Percentiles rank a stretch among this genome's conserved stretches.
These are phyloP conservation scores for Globisporangium okanoganense DNA, from an alignment of 352 stramenopile genomes.

Conservation along the genomic window DNA sequence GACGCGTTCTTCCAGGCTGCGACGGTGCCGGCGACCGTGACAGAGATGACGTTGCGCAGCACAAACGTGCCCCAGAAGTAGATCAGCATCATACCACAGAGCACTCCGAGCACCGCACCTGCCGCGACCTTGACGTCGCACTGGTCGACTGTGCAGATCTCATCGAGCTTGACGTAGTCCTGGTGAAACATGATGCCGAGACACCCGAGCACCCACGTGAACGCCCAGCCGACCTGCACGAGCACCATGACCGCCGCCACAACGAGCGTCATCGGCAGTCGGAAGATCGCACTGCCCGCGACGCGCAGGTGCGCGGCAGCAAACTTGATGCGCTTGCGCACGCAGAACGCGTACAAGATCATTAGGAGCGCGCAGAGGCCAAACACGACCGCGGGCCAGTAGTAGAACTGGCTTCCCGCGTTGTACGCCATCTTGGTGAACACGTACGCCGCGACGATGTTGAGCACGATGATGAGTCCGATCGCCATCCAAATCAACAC, in stretches of 20 bases:
- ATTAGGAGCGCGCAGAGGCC: conserved; percentile 44
- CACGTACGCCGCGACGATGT: conserved; percentile 50
- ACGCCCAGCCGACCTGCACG: conserved; percentile 82
- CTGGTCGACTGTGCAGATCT: conserved; percentile 37
- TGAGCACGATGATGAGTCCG: conserved; percentile 42
- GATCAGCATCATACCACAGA: conserved; percentile 89
- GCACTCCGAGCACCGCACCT: conserved; percentile 53
- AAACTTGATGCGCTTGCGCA: conserved; percentile 90
- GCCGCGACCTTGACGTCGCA: conserved; percentile 48
- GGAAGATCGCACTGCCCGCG: conserved; percentile 82
- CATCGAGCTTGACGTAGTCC: conserved; percentile 57
- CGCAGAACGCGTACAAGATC: conserved; percentile 59
- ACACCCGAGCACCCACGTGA: conserved; percentile 83
- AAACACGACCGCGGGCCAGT: conserved; percentile 59
- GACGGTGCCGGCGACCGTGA: conserved; percentile 88
- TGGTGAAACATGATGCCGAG: conserved; percentile 81
- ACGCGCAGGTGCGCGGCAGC: conserved; percentile 88
- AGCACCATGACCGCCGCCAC: conserved; percentile 81
- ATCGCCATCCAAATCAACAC: conserved; percentile 58
- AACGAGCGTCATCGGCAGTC: conserved; percentile 78
- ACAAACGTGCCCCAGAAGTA: conserved; percentile 92
- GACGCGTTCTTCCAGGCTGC: conserved; percentile 87
- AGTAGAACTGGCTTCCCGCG: conserved; percentile 52
- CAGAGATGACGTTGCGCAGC: conserved; percentile 86
- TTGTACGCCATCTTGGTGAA: conserved; percentile 70